Evolutionary conservation across 768 basidiomycete genomes (phyloP), one percentile per base, ranked within the genome.

Genomic region (Leccinum subtestaceum): DNA sequence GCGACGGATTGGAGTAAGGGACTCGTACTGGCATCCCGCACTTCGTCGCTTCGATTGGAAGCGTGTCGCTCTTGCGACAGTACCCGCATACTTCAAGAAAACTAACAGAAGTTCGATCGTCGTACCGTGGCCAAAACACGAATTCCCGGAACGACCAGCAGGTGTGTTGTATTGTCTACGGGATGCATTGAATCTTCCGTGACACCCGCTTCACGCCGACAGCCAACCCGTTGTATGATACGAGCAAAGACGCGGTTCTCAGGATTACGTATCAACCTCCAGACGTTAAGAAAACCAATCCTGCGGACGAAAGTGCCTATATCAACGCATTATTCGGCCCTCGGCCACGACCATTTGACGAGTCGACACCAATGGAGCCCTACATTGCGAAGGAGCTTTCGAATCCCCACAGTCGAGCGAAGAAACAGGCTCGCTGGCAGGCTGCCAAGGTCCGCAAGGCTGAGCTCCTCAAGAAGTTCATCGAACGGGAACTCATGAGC

Each of bases 381-480:
- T 83, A 84, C 67, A 73, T 94, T 57, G 69, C 76, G 48, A 81
- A 81, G 60, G 92, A 94, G 67, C 82, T 94, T 40, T 80, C 89
- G 27, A 92, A 93, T 71, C 91, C 91, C 25, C 87, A 92, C 67
- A 84, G 88, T 12, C 86, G 89, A 19, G 88, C 91, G 9, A 92
- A 90, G 78, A 92, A 89, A 71, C 86, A 89, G 66, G 77, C 77
- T 52, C 84, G 92, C 62, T 93, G 88, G 88, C 83, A 89, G 70
- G 77, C 76, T 4, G 80, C 79, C 63, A 78, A 80, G 62, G 63
- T 70, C 17, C 75, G 79, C 61, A 80, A 78, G 67, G 76, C 79
- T 47, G 71, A 73, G 19, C 74, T 88, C 55, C 76, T 87, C 50
- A 76, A 79, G 59, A 74, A 84, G 61, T 82, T 83, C 62, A 75